Evolutionary conservation across 1,284 basidiomycete species (phyloP).

Genomic region (Trichosporon ovoides): DNA sequence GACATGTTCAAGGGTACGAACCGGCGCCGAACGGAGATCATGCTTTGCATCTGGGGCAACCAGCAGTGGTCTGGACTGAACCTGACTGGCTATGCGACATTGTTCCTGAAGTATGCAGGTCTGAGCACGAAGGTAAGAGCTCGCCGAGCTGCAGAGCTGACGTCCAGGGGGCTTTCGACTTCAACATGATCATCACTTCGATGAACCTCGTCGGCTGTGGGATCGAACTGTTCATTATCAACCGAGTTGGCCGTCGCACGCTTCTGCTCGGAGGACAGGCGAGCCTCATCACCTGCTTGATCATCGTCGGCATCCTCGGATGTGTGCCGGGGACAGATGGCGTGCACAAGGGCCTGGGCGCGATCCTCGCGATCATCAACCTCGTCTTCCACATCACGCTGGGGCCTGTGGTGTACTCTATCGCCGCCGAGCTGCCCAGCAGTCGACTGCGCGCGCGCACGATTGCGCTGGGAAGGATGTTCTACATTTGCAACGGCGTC

Average conservation of each 20-base stretch:
- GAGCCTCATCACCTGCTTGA: not conserved
- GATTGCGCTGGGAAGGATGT: constrained; percentile 49
- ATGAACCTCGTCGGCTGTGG: constrained; percentile 42
- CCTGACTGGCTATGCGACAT: constrained; percentile 30
- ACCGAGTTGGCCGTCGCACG: constrained; percentile 38
- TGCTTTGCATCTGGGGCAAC: constrained; percentile 10
- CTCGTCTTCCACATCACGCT: constrained; percentile 28
- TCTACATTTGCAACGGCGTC: constrained; percentile 47
- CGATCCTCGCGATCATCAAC: constrained; percentile 26
- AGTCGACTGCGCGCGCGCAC: constrained; percentile 44
- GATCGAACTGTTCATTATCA: constrained; percentile 42
- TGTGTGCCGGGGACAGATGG: not conserved
- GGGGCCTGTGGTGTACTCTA: constrained; percentile 25
- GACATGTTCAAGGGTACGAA: constrained; percentile 50
- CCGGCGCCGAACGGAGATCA: constrained; percentile 51
- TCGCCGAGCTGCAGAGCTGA: constrained; percentile 9
- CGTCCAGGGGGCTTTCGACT: constrained; percentile 26
- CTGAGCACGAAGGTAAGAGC: constrained; percentile 26
- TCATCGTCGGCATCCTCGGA: constrained; percentile 6
- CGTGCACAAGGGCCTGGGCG: constrained; percentile 3
- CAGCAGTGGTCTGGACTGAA: constrained; percentile 32
- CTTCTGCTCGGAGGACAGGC: constrained; percentile 19
- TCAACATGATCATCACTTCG: constrained; percentile 37
- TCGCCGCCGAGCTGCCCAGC: constrained; percentile 16
- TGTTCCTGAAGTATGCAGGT: constrained; percentile 29